Conservation (phyloP, 331 rosid species). For the Acacia pycnantha region DNA sequence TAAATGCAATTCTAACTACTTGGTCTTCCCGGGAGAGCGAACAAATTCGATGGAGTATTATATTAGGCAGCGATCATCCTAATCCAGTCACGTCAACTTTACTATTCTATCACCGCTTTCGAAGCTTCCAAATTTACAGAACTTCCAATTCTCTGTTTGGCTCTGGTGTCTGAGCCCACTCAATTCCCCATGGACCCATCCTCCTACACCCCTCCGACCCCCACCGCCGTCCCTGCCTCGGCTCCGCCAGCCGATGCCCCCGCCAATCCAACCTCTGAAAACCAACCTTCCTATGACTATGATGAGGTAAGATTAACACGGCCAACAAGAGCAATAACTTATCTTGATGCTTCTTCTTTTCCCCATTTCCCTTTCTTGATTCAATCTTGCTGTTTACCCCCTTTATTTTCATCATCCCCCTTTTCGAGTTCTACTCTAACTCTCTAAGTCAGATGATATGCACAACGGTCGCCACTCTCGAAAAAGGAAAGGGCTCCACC, state of each 20-base stretch:
- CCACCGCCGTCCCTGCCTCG: background rate
- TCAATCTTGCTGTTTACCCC: background rate
- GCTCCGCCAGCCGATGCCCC: background rate
- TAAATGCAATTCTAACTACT: no score
- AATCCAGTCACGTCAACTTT: background rate
- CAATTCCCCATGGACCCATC: slow-evolving; percentile 15
- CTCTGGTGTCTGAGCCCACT: no score
- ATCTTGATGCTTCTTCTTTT: background rate
- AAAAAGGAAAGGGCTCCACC: slow-evolving; percentile 71
- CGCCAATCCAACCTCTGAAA: background rate
- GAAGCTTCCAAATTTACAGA: background rate
- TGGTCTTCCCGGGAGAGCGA: no score
- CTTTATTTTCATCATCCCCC: background rate
- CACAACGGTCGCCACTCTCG: slow-evolving; percentile 57
- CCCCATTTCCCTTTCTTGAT: background rate
- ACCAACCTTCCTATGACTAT: slow-evolving; percentile 49
- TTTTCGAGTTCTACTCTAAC: background rate
- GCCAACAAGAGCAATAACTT: background rate
- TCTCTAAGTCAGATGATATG: slow-evolving; percentile 52
- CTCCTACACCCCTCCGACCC: background rate
- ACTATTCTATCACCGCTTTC: background rate
- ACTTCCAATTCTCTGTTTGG: background rate
- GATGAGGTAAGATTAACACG: slow-evolving; percentile 35
- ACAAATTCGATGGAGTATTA: no score
- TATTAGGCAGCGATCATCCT: background rate